Conservation (phyloP, 2,329 filamentous ascomycete species). For the Podosphaera fusca region DNA sequence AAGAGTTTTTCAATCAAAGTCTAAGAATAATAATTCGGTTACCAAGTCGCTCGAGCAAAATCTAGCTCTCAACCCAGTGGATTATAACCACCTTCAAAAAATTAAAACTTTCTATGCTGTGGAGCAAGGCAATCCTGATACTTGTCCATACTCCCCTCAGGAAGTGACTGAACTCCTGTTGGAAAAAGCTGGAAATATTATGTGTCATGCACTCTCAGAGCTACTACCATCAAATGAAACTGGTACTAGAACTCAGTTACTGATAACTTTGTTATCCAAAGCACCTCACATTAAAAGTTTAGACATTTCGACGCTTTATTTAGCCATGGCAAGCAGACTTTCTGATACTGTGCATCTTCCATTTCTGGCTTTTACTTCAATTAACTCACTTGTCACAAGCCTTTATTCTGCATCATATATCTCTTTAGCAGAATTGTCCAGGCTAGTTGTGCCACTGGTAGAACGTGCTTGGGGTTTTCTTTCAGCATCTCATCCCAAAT, state of each 20-base stretch:
- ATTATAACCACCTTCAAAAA: slow-evolving; percentile 31
- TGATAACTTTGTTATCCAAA: slow-evolving; percentile 34
- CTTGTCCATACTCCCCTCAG: slow-evolving; percentile 32
- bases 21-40: slow-evolving; percentile 7
- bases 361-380: slow-evolving; percentile 34
- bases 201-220: slow-evolving; percentile 24
- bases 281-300: slow-evolving; percentile 22
- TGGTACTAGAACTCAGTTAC: slow-evolving; percentile 32
- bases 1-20: slow-evolving; percentile 28
- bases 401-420: slow-evolving; percentile 32
- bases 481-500: slow-evolving; percentile 65
- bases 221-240: slow-evolving; percentile 23
- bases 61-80: slow-evolving; percentile 17
- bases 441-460: slow-evolving; percentile 45
- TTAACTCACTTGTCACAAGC: slow-evolving; percentile 32
- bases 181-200: slow-evolving; percentile 30
- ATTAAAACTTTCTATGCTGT: slow-evolving; percentile 45
- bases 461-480: slow-evolving; percentile 57
- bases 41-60: slow-evolving; percentile 11
- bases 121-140: slow-evolving; percentile 47
- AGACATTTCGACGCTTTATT: slow-evolving; percentile 25
- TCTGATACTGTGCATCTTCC: slow-evolving; percentile 18
- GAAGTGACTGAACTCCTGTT: slow-evolving; percentile 39
- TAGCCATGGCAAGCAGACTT: slow-evolving; percentile 27
- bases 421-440: slow-evolving; percentile 27